Evolutionary conservation across 169 alveolate species (phyloP), one percentile per base, ranked within the genome.

Genomic region (Eimeria mitis): DNA sequence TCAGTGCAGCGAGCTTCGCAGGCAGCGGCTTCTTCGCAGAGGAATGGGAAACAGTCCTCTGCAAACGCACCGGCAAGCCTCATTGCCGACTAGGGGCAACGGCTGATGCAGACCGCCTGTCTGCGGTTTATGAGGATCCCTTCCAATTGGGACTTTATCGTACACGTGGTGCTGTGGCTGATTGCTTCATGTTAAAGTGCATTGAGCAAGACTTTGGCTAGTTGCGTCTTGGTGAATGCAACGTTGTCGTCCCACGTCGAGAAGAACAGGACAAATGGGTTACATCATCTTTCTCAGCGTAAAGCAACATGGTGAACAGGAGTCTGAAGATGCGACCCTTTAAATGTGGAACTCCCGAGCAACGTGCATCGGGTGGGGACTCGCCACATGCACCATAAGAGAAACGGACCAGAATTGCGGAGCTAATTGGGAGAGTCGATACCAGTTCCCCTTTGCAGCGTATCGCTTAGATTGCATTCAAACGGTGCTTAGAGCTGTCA

Each of bases 1-100:
- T 87, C 92, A 63, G 92, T 87, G 68, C 92, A 87, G 44, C n/a
- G 92, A 87, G 81, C 92, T 25, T 37, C 92, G 81, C 92, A 87
- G 61, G 42, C 65, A 25, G 40, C 81, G 21, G 78, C 42, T 23
- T 37, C 54, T 42, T 31, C 19, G 61, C 83, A 85, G 61, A 59
- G 91, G 91, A 87, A 56, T 34, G 78, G 92, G 14, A 87, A 59
- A 9, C 75, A 42, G 40, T 56, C 5, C 31, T 9, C 83, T 40
- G 78, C 83, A 61, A 44, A 49, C 49, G 31, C 9, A 63, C 81
- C 92, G 44, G 81, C 81, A 56, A 87, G 92, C 92, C 44, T 52
- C 25, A n/a, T 25, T 23, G 81, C 59, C 9, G 92, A 37, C 31
- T 63, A 25, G 83, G 16, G 6, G 92, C 42, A 23, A 37, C 7